Conservation (phyloP, 1,139 yeast species). For the Saccharomyces hybrid region DNA sequence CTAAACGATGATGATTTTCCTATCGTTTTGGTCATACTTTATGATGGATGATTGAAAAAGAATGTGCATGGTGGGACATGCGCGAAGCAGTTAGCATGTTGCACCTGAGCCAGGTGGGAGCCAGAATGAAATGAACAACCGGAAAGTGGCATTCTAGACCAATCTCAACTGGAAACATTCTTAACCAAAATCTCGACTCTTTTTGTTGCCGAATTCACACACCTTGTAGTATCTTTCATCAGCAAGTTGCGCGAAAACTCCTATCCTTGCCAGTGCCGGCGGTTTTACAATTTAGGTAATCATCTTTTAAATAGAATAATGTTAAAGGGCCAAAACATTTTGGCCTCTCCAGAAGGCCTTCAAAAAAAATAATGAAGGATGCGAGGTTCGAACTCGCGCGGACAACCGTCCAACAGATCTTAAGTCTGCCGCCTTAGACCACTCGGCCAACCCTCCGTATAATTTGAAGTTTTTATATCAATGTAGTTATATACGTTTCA, state of each 20-base stretch:
- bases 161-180: neutral
- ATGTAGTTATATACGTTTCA: neutral
- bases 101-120: neutral
- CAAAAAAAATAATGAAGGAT: conserved; percentile 45
- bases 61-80: too few relatives aligned
- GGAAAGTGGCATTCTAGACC: neutral
- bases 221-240: neutral
- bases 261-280: neutral
- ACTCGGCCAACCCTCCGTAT: conserved; percentile 8
- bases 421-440: conserved; percentile 10
- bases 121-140: neutral
- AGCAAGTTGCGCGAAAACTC: neutral
- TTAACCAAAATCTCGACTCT: neutral
- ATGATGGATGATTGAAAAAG: too few relatives aligned
- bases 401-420: conserved; percentile 33
- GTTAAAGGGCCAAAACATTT: neutral
- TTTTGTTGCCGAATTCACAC: neutral
- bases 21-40: too few relatives aligned
- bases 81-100: too few relatives aligned
- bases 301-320: neutral
- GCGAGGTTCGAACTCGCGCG: conserved; percentile 89
- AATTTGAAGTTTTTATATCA: neutral
- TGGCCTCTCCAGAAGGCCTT: neutral
- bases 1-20: too few relatives aligned
- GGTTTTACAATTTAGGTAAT: neutral